phyloP scores from a whole-genome alignment of 2,329 filamentous ascomycete genomes.

The Byssoonygena ceratinophila region DNA sequence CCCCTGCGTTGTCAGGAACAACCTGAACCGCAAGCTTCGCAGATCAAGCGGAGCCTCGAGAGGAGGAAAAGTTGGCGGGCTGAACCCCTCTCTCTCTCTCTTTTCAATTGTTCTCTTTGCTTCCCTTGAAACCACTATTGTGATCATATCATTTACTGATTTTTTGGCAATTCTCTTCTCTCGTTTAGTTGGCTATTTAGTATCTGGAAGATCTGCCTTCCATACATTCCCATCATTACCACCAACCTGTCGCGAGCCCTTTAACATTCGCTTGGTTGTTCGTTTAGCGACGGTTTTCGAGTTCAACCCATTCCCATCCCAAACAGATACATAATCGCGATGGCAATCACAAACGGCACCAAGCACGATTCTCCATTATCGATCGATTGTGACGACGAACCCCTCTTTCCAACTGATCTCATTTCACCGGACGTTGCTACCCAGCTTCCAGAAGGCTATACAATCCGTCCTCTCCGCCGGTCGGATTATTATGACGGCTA shows the following conservation, averaged over 20 bases:
- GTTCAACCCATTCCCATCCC: background rate
- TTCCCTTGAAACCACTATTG: background rate
- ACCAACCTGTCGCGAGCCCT: background rate
- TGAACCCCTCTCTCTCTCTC: background rate
- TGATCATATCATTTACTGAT: background rate
- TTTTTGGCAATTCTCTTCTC: background rate
- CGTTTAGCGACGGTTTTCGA: background rate
- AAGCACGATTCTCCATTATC: background rate
- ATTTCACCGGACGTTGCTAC: constrained; percentile 65
- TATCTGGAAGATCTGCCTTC: background rate
- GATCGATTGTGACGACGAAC: constrained; percentile 34
- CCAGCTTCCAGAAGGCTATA: constrained; percentile 69
- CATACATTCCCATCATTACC: background rate
- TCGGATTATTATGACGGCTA: constrained; percentile 73
- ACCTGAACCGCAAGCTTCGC: background rate
- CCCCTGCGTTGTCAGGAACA: constrained; percentile 7
- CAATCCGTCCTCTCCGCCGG: constrained; percentile 65
- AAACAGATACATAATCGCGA: background rate
- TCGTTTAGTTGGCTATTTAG: constrained; percentile 2
- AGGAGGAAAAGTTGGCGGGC: constrained; percentile 4
- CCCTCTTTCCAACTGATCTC: constrained; percentile 66
- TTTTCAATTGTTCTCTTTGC: background rate
- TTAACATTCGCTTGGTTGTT: background rate
- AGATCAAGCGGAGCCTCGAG: background rate
- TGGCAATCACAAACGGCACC: background rate